Percentiles rank a stretch among this genome's conserved stretches.
Evolutionary conservation across 106 monocot species (phyloP).

Genomic region (Iris macrosiphon): DNA sequence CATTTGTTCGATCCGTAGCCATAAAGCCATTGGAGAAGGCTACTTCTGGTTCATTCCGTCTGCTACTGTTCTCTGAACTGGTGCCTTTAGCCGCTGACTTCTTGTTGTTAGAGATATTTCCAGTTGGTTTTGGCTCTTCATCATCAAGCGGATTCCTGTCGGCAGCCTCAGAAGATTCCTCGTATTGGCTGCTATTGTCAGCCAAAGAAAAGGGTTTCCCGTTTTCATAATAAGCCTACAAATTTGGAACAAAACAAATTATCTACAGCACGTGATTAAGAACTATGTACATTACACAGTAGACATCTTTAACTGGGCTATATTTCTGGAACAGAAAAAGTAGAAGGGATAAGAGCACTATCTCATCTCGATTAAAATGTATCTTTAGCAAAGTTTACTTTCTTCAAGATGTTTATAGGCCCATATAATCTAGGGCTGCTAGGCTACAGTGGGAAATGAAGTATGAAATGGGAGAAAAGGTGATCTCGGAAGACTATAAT

Average conservation of each 20-base stretch:
- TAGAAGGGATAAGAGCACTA: too few relatives aligned
- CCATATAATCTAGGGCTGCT: too few relatives aligned
- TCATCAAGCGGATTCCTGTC: slow-evolving; percentile 3
- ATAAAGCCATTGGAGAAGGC: slow-evolving; percentile 8
- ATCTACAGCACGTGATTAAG: background rate
- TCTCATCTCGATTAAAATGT: too few relatives aligned
- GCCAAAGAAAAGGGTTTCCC: slow-evolving; percentile 12
- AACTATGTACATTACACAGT: background rate
- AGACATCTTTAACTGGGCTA: too few relatives aligned
- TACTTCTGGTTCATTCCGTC: slow-evolving; percentile 7
- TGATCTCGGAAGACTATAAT: too few relatives aligned
- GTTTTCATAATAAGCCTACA: slow-evolving; percentile 20
- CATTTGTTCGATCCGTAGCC: background rate
- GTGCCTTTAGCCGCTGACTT: background rate
- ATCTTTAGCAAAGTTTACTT: too few relatives aligned
- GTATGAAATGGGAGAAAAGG: too few relatives aligned
- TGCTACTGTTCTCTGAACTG: background rate
- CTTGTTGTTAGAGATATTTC: slow-evolving; percentile 1
- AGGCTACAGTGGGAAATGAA: too few relatives aligned
- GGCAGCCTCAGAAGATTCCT: slow-evolving; percentile 2
- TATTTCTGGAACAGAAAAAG: background rate
- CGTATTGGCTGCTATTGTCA: slow-evolving; percentile 11
- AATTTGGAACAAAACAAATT: background rate
- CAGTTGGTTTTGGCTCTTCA: slow-evolving; percentile 15
- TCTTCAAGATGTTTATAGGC: too few relatives aligned